A percentile compares a stretch with the other conserved stretches of the same genome.
These are phyloP conservation scores for Magnolia changhungtana DNA, from an alignment of 164 flowering plant species.

Conservation along the genomic window DNA sequence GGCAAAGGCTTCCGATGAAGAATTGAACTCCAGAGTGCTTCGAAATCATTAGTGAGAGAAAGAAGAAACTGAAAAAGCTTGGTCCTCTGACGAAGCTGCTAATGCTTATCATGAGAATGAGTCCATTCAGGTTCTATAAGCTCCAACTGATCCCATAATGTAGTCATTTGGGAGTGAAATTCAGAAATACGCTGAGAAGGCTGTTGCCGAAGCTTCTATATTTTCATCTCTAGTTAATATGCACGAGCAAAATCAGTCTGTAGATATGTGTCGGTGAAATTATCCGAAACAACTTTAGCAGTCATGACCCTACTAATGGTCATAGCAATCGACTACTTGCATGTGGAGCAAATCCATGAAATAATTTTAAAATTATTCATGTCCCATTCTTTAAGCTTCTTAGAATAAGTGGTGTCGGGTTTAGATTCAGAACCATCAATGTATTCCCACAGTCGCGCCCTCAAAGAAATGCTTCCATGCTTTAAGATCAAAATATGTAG, in stretches of 20 bases:
- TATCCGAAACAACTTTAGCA: neutral
- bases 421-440: neutral
- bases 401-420: neutral
- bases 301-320: too few relatives aligned
- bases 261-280: neutral
- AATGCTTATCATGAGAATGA: neutral
- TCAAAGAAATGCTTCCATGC: neutral
- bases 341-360: neutral
- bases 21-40: neutral
- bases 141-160: neutral
- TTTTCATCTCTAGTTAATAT: neutral
- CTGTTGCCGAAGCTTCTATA: neutral
- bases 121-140: neutral
- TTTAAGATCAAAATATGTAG: neutral
- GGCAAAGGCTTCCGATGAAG: neutral
- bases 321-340: neutral
- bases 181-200: neutral
- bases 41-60: neutral
- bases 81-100: neutral
- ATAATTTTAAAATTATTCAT: constrained; percentile 1
- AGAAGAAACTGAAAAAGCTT: constrained; percentile 2
- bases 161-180: constrained; percentile 3
- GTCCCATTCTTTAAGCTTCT: constrained; percentile 2
- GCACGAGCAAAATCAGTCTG: neutral
- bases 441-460: neutral